Evolutionary conservation across 2,329 filamentous ascomycete genomes (phyloP).

Genomic region (Xylaria sp.): DNA sequence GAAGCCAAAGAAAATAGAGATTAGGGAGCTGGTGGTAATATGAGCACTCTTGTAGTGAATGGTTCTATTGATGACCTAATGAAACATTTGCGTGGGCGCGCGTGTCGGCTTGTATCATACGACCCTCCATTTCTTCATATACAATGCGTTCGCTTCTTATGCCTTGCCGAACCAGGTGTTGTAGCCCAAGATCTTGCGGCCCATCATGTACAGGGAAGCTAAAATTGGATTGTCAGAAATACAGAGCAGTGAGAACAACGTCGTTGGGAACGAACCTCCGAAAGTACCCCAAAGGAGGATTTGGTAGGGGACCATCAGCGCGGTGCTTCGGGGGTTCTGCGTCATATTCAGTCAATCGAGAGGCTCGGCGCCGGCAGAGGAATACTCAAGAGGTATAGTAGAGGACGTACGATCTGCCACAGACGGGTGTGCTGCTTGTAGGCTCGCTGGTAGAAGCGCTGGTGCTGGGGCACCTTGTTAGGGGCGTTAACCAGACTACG

Average conservation of each 20-base stretch:
- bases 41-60: constrained; percentile 30
- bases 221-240: constrained; percentile 26
- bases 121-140: constrained; percentile 11
- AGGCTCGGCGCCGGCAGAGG: not conserved
- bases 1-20: constrained; percentile 10
- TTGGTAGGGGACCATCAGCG: constrained; percentile 72
- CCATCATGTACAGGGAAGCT: constrained; percentile 73
- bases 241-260: constrained; percentile 14
- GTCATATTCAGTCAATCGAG: constrained; percentile 37
- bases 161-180: constrained; percentile 76
- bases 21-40: constrained; percentile 14
- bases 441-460: constrained; percentile 76
- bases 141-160: constrained; percentile 42
- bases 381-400: not conserved
- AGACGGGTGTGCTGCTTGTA: constrained; percentile 71
- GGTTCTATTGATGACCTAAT: constrained; percentile 32
- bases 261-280: constrained; percentile 60
- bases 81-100: constrained; percentile 21
- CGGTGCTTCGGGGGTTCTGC: constrained; percentile 68
- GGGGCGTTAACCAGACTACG: constrained; percentile 69
- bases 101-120: constrained; percentile 24
- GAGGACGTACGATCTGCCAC: constrained; percentile 75
- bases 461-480: constrained; percentile 78
- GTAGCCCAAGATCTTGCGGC: constrained; percentile 75
- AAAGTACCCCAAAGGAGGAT: constrained; percentile 66